Percentiles rank a stretch among this genome's conserved stretches.
Conservation (phyloP, 257 asterid species). For the Avicennia marina region DNA sequence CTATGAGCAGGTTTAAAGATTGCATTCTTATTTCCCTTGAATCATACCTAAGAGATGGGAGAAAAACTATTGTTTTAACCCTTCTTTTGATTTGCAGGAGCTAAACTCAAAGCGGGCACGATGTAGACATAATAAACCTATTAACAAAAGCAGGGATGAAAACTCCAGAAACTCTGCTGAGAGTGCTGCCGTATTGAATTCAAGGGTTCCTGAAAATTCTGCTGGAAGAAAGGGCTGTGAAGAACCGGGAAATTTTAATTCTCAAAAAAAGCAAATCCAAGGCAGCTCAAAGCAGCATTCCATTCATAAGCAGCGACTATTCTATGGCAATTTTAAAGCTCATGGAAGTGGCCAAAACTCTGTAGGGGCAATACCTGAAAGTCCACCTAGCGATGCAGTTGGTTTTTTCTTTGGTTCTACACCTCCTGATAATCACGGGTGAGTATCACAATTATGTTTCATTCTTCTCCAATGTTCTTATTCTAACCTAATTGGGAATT, state of each 20-base stretch:
- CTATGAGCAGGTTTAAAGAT: constrained; percentile 80
- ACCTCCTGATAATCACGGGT: constrained; percentile 82
- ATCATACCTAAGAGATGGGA: constrained; percentile 29
- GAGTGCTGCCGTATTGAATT: constrained; percentile 33
- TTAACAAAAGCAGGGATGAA: constrained; percentile 43
- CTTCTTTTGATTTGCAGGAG: constrained; percentile 56
- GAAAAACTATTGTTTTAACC: constrained; percentile 46
- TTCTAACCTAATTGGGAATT: constrained; percentile 14
- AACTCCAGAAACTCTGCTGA: constrained; percentile 35
- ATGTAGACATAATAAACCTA: constrained; percentile 30
- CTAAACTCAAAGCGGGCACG: constrained; percentile 50
- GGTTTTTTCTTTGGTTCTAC: constrained; percentile 94
- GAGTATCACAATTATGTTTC: constrained; percentile 36
- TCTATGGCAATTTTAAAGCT: constrained; percentile 42
- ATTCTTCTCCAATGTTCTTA: not conserved
- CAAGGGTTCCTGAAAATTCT: constrained; percentile 38
- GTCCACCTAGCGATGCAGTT: constrained; percentile 76
- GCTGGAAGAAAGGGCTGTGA: constrained; percentile 45
- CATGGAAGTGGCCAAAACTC: constrained; percentile 50
- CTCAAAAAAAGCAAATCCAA: constrained; percentile 58
- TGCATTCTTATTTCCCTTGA: constrained; percentile 6
- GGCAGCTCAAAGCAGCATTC: constrained; percentile 59
- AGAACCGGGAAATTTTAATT: constrained; percentile 41
- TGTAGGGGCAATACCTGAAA: constrained; percentile 49
- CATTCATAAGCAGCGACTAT: constrained; percentile 57